These are phyloP conservation scores for Blastobotrys capitulatus DNA, from an alignment of 1,139 yeast genomes.

Conservation along the genomic window DNA sequence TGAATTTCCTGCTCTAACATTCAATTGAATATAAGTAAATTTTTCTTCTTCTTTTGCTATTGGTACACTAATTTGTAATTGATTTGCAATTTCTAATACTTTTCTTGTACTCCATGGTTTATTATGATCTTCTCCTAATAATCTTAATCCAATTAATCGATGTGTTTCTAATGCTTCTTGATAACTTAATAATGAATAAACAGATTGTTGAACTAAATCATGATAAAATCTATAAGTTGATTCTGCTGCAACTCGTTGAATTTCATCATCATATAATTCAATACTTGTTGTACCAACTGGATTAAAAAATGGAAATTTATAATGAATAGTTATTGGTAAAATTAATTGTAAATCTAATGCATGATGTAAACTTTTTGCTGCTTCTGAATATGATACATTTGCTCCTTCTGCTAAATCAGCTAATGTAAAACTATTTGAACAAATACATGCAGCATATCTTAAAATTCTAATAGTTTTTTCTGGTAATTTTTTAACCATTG, in stretches of 20 bases:
- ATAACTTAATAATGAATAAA: constrained; percentile 28
- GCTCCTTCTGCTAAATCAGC: constrained; percentile 42
- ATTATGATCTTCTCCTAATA: constrained; percentile 29
- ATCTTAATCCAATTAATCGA: constrained; percentile 42
- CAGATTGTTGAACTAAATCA: constrained; percentile 36
- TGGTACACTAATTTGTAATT: constrained; percentile 26
- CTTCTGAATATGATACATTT: constrained; percentile 31
- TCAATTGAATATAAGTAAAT: constrained; percentile 22
- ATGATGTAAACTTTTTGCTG: constrained; percentile 34
- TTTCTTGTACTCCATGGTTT: constrained; percentile 22
- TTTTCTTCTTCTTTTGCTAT: constrained; percentile 26
- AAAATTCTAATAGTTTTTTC: constrained; percentile 30
- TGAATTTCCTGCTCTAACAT: constrained; percentile 27
- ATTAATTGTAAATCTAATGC: constrained; percentile 38
- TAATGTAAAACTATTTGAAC: constrained; percentile 41
- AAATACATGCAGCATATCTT: constrained; percentile 43
- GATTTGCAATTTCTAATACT: constrained; percentile 29
- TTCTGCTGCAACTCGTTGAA: constrained; percentile 39
- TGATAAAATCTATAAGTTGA: constrained; percentile 36
- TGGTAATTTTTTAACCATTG: constrained; percentile 25
- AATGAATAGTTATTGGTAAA: constrained; percentile 41
- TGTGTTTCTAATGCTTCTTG: constrained; percentile 37
- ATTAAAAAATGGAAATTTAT: constrained; percentile 46
- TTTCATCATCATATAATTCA: constrained; percentile 36
- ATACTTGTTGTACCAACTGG: constrained; percentile 36